These are phyloP conservation scores for Myriosclerotinia curreyana DNA, from an alignment of 2,329 filamentous ascomycete genomes.

Conservation along the genomic window DNA sequence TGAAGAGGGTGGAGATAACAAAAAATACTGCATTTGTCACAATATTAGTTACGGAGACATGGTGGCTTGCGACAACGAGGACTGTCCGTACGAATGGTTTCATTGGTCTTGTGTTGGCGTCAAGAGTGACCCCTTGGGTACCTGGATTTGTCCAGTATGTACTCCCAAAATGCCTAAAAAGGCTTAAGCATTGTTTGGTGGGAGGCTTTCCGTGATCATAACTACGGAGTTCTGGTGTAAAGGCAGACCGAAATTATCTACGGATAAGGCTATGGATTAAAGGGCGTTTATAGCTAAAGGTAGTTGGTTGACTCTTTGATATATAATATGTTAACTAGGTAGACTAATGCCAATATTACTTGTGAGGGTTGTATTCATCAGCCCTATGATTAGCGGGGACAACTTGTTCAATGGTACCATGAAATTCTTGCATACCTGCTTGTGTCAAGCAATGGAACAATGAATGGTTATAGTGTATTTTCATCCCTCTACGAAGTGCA, in stretches of 20 bases:
- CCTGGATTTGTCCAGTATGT: slow-evolving; percentile 65
- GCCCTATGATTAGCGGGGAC: not conserved
- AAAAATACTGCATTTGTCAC: slow-evolving; percentile 76
- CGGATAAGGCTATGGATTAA: not conserved
- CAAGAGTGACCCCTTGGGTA: slow-evolving; percentile 64
- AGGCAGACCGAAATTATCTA: slow-evolving; percentile 3
- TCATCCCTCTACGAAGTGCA: no score
- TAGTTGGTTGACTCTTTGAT: not conserved
- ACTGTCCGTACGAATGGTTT: slow-evolving; percentile 83
- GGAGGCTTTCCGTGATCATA: slow-evolving; percentile 6
- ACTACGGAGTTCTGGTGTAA: not conserved
- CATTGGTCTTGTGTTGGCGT: slow-evolving; percentile 74
- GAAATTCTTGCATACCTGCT: not conserved
- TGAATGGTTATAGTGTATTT: not conserved
- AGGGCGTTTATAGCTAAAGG: slow-evolving; percentile 7
- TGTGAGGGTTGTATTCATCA: not conserved
- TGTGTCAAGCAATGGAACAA: not conserved
- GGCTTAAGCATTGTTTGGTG: not conserved
- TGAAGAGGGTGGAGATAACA: slow-evolving; percentile 72
- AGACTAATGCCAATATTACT: not conserved
- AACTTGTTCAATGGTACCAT: not conserved
- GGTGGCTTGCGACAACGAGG: slow-evolving; percentile 83
- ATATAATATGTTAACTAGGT: not conserved
- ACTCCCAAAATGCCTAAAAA: slow-evolving; percentile 42
- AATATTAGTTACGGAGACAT: slow-evolving; percentile 83